Evolutionary conservation across 1,284 basidiomycete genomes (phyloP), one percentile per base, ranked within the genome.

Genomic region (Cryptococcus hybrid): DNA sequence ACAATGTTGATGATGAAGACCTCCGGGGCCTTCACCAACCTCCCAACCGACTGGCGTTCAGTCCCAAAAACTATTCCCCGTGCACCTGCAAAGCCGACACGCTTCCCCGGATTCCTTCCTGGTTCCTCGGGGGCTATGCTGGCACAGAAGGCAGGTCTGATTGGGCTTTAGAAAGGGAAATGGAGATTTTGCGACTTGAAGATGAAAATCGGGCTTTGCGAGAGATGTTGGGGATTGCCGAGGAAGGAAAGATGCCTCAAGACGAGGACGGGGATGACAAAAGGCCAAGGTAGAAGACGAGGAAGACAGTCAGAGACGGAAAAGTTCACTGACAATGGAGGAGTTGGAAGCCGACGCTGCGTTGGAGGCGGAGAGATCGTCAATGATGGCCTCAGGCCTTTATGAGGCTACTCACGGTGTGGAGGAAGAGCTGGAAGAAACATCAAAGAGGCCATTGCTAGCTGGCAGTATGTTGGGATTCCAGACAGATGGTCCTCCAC

Each of bases 151-250:
- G 74, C 8, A 75, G 82, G 47, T 79, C 81, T 24, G 91, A 95
- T 76, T 93, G 92, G 89, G 86, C 88, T 0, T 64, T 87, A 57
- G 89, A 92, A 73, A 83, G 92, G 58, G 92, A 95, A 73, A 80
- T 80, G 64, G 91, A 95, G 79, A 88, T 94, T 57, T 69, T 82
- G 39, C 83, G 90, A 42, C 79, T 97, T 40, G 86, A 88, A 71
- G 80, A 79, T 55, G 93, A 95, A 79, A 97, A 97, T 70, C 83
- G 84, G 46, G 81, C 85, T 56, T 80, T 97, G 52, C 81, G 93
- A 55, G 82, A 82, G 67, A 76, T 87, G 74, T 79, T 95, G 40
- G 85, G 84, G 8, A 90, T 94, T 63, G 69, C 74, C 3, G 62
- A 71, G 38, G 72, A 75, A 39, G 62, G 59, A 0, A 56, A 62